A percentile compares a stretch with the other conserved stretches of the same genome.
phyloP scores from a whole-genome alignment of 2,329 filamentous ascomycete genomes.

The Epichloe gansuensis region DNA sequence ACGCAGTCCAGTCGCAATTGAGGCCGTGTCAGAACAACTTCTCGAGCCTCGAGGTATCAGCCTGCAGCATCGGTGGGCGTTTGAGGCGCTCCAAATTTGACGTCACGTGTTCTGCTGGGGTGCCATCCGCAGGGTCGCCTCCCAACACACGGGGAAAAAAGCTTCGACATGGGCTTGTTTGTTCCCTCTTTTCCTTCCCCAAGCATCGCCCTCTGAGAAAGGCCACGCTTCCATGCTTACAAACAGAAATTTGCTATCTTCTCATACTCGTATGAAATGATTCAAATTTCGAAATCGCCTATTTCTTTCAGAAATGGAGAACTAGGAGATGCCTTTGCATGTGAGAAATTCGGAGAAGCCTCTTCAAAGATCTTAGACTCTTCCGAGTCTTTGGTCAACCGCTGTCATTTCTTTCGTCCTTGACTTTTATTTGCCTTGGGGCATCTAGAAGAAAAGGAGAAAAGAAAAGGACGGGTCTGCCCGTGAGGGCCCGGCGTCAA shows the following conservation, averaged over 20 bases:
- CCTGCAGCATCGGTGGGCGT: neutral
- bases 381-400: constrained; percentile 4
- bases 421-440: neutral
- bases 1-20: neutral
- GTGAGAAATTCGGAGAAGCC: constrained; percentile 15
- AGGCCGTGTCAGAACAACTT: too few species aligned
- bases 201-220: constrained; percentile 14
- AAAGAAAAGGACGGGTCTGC: constrained; percentile 12
- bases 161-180: neutral
- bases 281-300: neutral
- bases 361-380: constrained; percentile 4
- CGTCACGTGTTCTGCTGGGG: constrained; percentile 4
- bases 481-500: constrained; percentile 13
- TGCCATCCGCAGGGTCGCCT: neutral
- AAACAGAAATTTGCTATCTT: constrained; percentile 8
- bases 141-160: neutral
- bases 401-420: constrained; percentile 8
- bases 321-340: constrained; percentile 6
- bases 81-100: constrained; percentile 2
- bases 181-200: constrained; percentile 1
- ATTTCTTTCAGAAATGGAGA: neutral
- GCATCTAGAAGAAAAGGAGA: neutral
- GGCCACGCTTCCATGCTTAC: constrained; percentile 14
- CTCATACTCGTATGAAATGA: neutral
- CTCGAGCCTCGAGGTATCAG: neutral